Evolutionary conservation across 2,329 filamentous ascomycete genomes (phyloP), one percentile per base, ranked within the genome.

Genomic region (Fusarium duplospermum): DNA sequence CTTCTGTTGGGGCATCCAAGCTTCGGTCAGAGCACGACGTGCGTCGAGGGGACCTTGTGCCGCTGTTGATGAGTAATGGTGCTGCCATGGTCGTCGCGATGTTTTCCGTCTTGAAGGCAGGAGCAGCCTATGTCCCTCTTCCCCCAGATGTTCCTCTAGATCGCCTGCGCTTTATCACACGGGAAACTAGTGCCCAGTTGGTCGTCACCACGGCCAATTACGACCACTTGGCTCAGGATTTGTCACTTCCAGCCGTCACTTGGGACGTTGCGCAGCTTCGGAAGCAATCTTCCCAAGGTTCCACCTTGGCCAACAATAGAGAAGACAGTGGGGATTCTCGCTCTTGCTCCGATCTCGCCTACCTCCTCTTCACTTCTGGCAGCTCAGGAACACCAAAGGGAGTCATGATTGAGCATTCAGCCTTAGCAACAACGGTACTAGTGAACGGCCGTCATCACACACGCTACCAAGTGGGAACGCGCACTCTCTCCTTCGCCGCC

Each of bases 301-400:
- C 6, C 11, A 9, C 50, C 18, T 6, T 9, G 10, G 18, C 4
- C 50, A 54, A 6, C 27, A 1, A 13, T 31, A 18, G 3, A n/a
- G n/a, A 33, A 4, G 6, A 33, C 6, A 9, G 18, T 20, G 10
- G 14, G 2, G 20, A 24, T 18, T n/a, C 52, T 9, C 33, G 52
- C 11, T 57, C 31, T 24, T 20, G 9, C 7, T 31, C 50, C 16
- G 50, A 54, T 20, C 50, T 54, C 16, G 52, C 52, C n/a, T 57
- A 57, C 9, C 52, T 57, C 7, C 33, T 40, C 18, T 62, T 62
- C 9, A 62, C 60, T 22, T 62, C 60, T 38, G 60, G 60, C 5
- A 52, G 40, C 6, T 52, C 60, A 10, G 60, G 60, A 8, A 62
- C 40, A 14, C 60, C 60, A 52, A 62, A 62, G 42, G 60, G 60